Percentiles rank a stretch among this genome's conserved stretches.
phyloP scores from a whole-genome alignment of 805 yeast genomes.

The Cyberlindnera misumaiensis region DNA sequence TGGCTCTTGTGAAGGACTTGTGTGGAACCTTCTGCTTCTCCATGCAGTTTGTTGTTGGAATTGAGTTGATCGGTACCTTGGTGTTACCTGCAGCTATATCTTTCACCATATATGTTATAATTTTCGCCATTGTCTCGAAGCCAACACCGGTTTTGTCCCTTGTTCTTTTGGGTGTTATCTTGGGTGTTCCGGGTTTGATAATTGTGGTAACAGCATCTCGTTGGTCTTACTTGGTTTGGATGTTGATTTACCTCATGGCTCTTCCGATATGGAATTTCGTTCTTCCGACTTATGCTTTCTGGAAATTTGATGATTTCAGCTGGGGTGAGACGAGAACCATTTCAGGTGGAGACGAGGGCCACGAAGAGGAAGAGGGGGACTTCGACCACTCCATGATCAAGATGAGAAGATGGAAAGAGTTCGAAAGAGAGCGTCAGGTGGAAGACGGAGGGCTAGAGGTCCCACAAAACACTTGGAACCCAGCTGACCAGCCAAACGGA shows the following conservation, averaged over 20 bases:
- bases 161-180: constrained; percentile 64
- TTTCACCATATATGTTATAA: constrained; percentile 73
- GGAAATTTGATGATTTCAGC: constrained; percentile 94
- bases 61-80: constrained; percentile 81
- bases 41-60: constrained; percentile 84
- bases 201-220: constrained; percentile 78
- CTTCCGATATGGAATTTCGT: constrained; percentile 93
- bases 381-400: constrained; percentile 87
- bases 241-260: constrained; percentile 68
- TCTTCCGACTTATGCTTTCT: constrained; percentile 77
- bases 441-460: constrained; percentile 10
- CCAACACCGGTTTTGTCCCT: constrained; percentile 79
- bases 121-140: constrained; percentile 57
- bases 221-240: constrained; percentile 67
- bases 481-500: constrained; percentile 7
- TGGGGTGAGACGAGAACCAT: constrained; percentile 96
- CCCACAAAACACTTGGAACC: constrained; percentile 24
- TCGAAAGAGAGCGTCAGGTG: constrained; percentile 53
- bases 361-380: constrained; percentile 67
- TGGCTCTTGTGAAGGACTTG: constrained; percentile 73
- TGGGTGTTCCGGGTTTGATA: constrained; percentile 80
- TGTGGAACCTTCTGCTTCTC: constrained; percentile 95
- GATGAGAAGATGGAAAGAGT: constrained; percentile 94
- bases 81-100: constrained; percentile 84
- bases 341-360: constrained; percentile 60